Base-by-base conservation (phyloP, 371 early-diverging fungal genomes). In the Cokeromyces recurvatus region DNA sequence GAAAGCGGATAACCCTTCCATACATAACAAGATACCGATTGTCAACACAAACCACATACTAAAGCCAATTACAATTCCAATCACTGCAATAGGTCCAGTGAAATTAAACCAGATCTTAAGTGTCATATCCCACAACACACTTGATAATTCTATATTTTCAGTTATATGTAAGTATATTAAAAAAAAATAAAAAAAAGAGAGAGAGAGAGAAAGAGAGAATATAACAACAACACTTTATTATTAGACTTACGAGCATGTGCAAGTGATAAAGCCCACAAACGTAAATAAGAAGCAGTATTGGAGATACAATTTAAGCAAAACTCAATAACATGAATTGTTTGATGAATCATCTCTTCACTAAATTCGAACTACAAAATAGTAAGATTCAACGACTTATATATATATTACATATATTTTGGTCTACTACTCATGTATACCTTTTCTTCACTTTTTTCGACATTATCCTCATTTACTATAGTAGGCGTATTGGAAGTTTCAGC, bases 1-100 rank as follows among this genome's bases (percentile, higher is more conserved):
- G 75, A 97, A 98, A 2, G 99, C 97, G 43, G 94, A 92, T 10
- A 99, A 74, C 6, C 99, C 99, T 76, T 99, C 99, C 94, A 99
- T 94, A 34, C 92, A 79, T 23, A 97, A 65, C 46, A 99, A 75
- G 43, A 99, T 94, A 48, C 72, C 64, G 46, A 95, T 59, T 1
- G 99, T 99, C 50, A 89, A 60, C 14, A 53, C 46, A 57, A 92
- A 92, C 94, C 92, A 99, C 54, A 89, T 66, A 5, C 71, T 56
- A 56, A 91, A 94, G 8, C 82, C 89, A 55, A 86, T 56, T 25
- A 85, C 63, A 15, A 92, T 74, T 20, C 79, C 84, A 46, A 94
- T 52, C 39, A 86, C 71, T 7, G 68, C 81, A 19, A 79, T 36
- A 0, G 58, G 43, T 6, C 81, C 82, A 1, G 62, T 55, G 48